A percentile compares a stretch with the other conserved stretches of the same genome.
Conservation (phyloP, 805 yeast genomes). For the Dipodascus albidus region DNA sequence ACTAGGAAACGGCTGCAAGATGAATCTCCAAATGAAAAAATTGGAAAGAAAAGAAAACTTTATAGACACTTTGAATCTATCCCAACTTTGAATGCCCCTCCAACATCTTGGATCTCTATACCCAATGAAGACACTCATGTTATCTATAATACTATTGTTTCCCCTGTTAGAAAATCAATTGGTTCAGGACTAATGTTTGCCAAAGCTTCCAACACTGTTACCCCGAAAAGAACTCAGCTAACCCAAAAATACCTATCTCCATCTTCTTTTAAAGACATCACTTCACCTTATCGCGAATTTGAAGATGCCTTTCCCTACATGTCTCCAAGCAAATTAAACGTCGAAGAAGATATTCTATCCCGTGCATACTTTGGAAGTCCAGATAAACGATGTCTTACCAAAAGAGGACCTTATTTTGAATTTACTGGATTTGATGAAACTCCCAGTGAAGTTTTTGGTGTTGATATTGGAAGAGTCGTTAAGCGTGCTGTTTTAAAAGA, state of each 20-base stretch:
- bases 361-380: slow-evolving; percentile 29
- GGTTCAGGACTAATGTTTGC: slow-evolving; percentile 2
- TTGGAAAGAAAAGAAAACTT: not conserved
- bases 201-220: not conserved
- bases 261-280: not conserved
- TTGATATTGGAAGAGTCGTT: slow-evolving; percentile 41
- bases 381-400: slow-evolving; percentile 21
- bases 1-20: not conserved
- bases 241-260: not conserved
- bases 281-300: not conserved
- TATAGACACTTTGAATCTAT: not conserved
- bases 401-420: slow-evolving; percentile 19
- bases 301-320: not conserved
- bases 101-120: not conserved
- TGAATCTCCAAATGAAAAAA: not conserved
- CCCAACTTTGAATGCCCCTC: slow-evolving; percentile 1
- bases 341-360: slow-evolving; percentile 24
- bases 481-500: slow-evolving; percentile 31
- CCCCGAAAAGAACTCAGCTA: not conserved
- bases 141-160: not conserved
- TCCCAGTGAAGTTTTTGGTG: slow-evolving; percentile 35
- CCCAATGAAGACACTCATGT: not conserved
- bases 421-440: slow-evolving; percentile 13
- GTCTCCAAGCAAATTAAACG: slow-evolving; percentile 1
- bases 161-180: not conserved